Evolutionary conservation across 352 stramenopile genomes (phyloP), one percentile per base, ranked within the genome.

Genomic region (Phytophthora colocasiae): DNA sequence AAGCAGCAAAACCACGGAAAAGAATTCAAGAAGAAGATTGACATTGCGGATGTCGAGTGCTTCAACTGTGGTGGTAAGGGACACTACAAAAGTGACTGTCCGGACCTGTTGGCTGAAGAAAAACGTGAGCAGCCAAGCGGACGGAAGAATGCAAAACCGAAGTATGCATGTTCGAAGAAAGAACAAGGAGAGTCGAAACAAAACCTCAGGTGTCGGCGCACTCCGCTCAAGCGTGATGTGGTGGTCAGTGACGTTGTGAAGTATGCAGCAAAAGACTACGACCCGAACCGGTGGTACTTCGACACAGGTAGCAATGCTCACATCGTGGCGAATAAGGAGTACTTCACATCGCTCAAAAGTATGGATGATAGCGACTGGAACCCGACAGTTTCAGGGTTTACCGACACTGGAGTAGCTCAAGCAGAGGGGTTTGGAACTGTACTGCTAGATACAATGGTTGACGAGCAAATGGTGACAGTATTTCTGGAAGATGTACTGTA

Each of bases 51-150:
- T 19, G 4, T n/a, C n/a, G 50, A 24, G 17, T 46, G 50, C 29
- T 47, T 47, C 29, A 44, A 36, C 34, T 58, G 50, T 26, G 50
- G 50, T 27, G 22, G 29, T 3, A 58, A 12, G 4, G 38, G 34
- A 47, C 50, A 58, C 38, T 48, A 58, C 36, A 58, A 7, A 15
- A 19, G 50, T 31, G 49, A 57, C 10, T 57, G 49, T 47, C 49
- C 49, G 5, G 32, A 46, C 6, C 17, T 57, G 15, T 19, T 38
- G 2, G 24, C 45, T 12, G 44, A 58, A 27, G 7, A 7, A 2
- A 34, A 34, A 34, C 29, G 10, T 6, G 11, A 53, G 24, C 38
- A 47, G 38, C 4, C 19, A 46, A 22, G 4, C n/a, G 32, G 12
- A 17, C 9, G 36, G n/a, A 24, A 12, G 36, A 58, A 34, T 58